A percentile compares a stretch with the other conserved stretches of the same genome.
Evolutionary conservation across 2,329 filamentous ascomycete genomes (phyloP).

Genomic region (Colletotrichum sidae): DNA sequence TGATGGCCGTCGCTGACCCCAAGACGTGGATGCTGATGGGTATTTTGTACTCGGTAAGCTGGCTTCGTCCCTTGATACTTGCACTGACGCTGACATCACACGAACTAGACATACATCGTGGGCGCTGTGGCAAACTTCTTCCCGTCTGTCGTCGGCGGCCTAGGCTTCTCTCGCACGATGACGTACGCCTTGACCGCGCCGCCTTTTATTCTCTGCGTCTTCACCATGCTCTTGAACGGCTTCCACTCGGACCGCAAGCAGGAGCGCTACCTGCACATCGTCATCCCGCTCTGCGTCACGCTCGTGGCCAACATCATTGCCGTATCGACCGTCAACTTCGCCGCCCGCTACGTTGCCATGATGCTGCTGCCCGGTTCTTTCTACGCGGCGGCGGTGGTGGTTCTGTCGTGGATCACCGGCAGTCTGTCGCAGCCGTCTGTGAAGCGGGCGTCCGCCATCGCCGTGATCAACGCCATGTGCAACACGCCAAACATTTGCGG

Average conservation of each 20-base stretch:
- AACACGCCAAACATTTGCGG: constrained; percentile 46
- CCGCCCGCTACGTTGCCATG: constrained; percentile 69
- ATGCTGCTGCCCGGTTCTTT: constrained; percentile 52
- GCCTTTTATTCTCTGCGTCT: constrained; percentile 63
- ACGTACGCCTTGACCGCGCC: constrained; percentile 41
- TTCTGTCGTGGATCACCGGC: constrained; percentile 45
- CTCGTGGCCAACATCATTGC: constrained; percentile 75
- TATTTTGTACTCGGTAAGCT: constrained; percentile 43
- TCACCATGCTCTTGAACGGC: constrained; percentile 47
- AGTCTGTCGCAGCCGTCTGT: constrained; percentile 41
- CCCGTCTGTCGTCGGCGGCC: constrained; percentile 40
- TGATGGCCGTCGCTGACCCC: constrained; percentile 46
- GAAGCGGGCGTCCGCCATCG: constrained; percentile 44
- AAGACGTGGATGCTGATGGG: constrained; percentile 52
- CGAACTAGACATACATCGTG: constrained; percentile 42
- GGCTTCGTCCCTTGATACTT: background rate
- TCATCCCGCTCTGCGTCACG: constrained; percentile 69
- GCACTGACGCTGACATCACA: too few relatives aligned
- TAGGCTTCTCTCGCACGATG: constrained; percentile 39
- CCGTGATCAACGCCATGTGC: constrained; percentile 44
- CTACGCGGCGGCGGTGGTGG: constrained; percentile 43
- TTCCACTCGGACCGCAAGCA: constrained; percentile 78
- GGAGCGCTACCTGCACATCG: constrained; percentile 78
- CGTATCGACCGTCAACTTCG: constrained; percentile 69
- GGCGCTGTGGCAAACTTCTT: constrained; percentile 45